phyloP scores from a whole-genome alignment of 345 rosid species.

The Adansonia digitata region DNA sequence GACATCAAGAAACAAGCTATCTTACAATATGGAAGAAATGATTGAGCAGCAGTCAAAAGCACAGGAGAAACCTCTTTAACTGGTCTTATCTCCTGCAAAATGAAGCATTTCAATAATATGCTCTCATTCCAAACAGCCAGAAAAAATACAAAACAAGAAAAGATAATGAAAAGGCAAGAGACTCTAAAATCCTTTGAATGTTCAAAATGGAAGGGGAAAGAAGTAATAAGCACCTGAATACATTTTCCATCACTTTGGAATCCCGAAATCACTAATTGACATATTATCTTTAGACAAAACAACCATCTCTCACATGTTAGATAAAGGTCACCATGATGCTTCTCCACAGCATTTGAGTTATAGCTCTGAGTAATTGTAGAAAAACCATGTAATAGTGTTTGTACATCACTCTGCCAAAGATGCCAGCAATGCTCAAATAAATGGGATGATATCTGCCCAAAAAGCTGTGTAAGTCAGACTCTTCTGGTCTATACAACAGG shows the following conservation, averaged over 20 bases:
- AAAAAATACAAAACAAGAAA: neutral
- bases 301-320: constrained; percentile 92
- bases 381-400: constrained; percentile 73
- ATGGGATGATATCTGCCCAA: constrained; percentile 83
- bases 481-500: neutral
- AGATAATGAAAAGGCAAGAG: neutral
- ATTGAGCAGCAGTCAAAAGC: constrained; percentile 70
- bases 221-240: constrained; percentile 52
- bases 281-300: constrained; percentile 77
- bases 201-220: neutral
- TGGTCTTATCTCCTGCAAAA: constrained; percentile 67
- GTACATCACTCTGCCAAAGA: constrained; percentile 96
- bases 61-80: constrained; percentile 89
- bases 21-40: constrained; percentile 91
- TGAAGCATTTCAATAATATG: constrained; percentile 12
- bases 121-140: neutral
- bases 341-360: constrained; percentile 46
- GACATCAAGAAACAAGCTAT: constrained; percentile 9
- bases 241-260: constrained; percentile 81
- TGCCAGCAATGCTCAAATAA: constrained; percentile 85
- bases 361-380: constrained; percentile 50
- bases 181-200: neutral
- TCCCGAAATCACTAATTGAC: constrained; percentile 80
- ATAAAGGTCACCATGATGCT: constrained; percentile 75
- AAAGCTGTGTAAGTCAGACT: constrained; percentile 16